Conservation (phyloP, 2,329 filamentous ascomycete genomes). For the Cladophialophora yegresii region DNA sequence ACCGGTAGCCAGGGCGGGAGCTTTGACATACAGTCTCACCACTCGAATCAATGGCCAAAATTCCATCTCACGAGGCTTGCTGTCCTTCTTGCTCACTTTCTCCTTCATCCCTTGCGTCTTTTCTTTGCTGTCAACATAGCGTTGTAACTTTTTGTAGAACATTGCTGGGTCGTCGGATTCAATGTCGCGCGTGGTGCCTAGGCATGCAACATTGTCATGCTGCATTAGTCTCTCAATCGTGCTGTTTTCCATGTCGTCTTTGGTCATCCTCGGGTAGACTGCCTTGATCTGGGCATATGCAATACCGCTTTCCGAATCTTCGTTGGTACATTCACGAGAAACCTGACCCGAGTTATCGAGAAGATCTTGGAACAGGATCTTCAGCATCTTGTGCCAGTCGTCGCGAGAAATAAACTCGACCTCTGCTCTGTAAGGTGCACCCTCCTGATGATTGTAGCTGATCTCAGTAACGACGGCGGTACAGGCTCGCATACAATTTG, state of each 20-base stretch:
- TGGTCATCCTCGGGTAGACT: slow-evolving; percentile 44
- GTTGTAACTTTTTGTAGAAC: slow-evolving; percentile 53
- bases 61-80: slow-evolving; percentile 42
- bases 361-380: slow-evolving; percentile 54
- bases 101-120: slow-evolving; percentile 44
- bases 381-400: slow-evolving; percentile 59
- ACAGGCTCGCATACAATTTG: slow-evolving; percentile 63
- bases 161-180: slow-evolving; percentile 40
- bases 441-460: slow-evolving; percentile 54
- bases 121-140: slow-evolving; percentile 60
- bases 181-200: slow-evolving; percentile 52
- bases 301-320: slow-evolving; percentile 49
- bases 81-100: slow-evolving; percentile 39
- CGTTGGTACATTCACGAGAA: slow-evolving; percentile 43
- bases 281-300: slow-evolving; percentile 48
- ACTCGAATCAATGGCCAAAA: slow-evolving; percentile 49
- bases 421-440: slow-evolving; percentile 55
- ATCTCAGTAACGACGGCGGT: slow-evolving; percentile 65
- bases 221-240: slow-evolving; percentile 48
- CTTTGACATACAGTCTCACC: slow-evolving; percentile 54
- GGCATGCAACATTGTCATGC: slow-evolving; percentile 46
- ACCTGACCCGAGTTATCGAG: slow-evolving; percentile 46
- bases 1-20: slow-evolving; percentile 55
- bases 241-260: slow-evolving; percentile 45
- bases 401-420: slow-evolving; percentile 58